These are phyloP conservation scores for Amoebophrya sp. DNA, from an alignment of 169 alveolate genomes.

Conservation along the genomic window DNA sequence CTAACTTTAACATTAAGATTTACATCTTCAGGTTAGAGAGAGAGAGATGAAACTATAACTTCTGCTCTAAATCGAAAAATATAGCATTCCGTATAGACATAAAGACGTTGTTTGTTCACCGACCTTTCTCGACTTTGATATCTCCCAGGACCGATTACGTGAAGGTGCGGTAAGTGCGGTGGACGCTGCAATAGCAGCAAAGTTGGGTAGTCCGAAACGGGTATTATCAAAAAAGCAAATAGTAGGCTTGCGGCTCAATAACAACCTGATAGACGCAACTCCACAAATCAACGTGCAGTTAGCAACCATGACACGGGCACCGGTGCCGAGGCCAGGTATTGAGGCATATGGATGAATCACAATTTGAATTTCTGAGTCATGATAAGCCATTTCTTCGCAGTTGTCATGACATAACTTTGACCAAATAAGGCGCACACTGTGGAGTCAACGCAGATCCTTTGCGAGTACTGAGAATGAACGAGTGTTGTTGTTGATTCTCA, in stretches of 20 bases:
- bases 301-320: neutral
- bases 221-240: neutral
- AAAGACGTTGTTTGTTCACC: no score
- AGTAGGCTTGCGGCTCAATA: neutral
- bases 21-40: no score
- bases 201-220: neutral
- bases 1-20: no score
- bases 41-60: no score
- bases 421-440: no score
- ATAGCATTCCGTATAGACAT: no score
- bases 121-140: no score
- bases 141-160: neutral
- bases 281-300: neutral
- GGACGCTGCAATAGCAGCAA: constrained; percentile 12
- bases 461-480: no score
- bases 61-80: no score
- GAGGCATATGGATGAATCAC: neutral
- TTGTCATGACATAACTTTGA: neutral
- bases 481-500: no score
- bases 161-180: neutral
- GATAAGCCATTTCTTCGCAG: neutral
- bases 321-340: constrained; percentile 17
- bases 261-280: neutral
- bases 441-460: no score
- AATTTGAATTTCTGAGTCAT: no score